Percentiles rank a stretch among this genome's conserved stretches.
Conservation (phyloP, 169 alveolate species). For the Plasmodium ovale region DNA sequence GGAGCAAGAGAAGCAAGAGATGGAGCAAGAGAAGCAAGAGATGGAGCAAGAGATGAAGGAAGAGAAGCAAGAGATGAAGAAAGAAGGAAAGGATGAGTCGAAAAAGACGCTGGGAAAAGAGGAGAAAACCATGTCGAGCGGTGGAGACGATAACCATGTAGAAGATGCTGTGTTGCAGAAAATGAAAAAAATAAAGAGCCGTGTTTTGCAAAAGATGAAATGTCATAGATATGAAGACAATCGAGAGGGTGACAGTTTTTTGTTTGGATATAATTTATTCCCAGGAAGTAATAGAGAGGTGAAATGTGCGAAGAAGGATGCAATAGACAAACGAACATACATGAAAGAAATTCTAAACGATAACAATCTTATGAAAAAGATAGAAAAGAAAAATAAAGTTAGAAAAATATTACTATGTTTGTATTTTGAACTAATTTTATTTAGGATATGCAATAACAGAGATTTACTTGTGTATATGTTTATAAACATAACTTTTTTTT, state of each 20-base stretch:
- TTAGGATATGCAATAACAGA: slow-evolving; percentile 37
- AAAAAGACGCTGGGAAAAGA: background rate
- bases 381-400: slow-evolving; percentile 59
- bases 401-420: slow-evolving; percentile 52
- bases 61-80: background rate
- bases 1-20: background rate
- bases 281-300: background rate
- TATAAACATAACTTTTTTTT: slow-evolving; percentile 58
- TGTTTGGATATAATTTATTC: slow-evolving; percentile 28
- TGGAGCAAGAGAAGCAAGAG: background rate
- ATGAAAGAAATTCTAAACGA: slow-evolving; percentile 40
- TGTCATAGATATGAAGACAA: slow-evolving; percentile 6
- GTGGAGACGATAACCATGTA: too few relatives aligned
- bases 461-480: slow-evolving; percentile 48
- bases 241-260: slow-evolving; percentile 6
- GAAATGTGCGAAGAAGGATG: slow-evolving; percentile 9
- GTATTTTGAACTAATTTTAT: slow-evolving; percentile 52
- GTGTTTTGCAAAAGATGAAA: background rate
- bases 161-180: background rate
- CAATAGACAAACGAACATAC: slow-evolving; percentile 30
- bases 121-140: background rate
- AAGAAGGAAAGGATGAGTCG: background rate
- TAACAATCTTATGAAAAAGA: slow-evolving; percentile 16
- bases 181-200: background rate
- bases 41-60: background rate